A percentile compares a stretch with the other conserved stretches of the same genome.
Conservation (phyloP, 1,139 yeast genomes). For the Suhomyces anneliseae region DNA sequence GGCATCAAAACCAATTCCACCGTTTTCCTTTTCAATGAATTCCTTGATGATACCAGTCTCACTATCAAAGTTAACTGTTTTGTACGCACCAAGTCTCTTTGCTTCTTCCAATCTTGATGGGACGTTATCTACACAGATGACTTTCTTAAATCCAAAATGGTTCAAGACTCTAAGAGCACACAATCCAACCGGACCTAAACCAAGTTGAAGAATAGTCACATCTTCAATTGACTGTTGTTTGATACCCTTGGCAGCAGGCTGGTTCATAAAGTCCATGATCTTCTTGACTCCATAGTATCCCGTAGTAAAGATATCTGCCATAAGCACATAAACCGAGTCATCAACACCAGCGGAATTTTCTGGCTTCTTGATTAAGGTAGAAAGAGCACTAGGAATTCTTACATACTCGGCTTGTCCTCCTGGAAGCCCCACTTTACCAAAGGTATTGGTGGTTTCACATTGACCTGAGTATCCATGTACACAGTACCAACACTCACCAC, state of each 20-base stretch:
- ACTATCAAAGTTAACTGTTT: conserved; percentile 43
- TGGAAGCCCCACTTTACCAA: conserved; percentile 54
- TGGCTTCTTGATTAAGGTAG: conserved; percentile 49
- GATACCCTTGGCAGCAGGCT: conserved; percentile 18
- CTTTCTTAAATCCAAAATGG: conserved; percentile 44
- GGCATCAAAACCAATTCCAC: conserved; percentile 51
- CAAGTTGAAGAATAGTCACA: conserved; percentile 50
- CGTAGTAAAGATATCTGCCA: conserved; percentile 70
- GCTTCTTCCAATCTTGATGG: conserved; percentile 50
- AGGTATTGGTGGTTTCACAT: conserved; percentile 51
- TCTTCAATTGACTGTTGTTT: conserved; percentile 26
- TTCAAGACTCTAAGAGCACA: conserved; percentile 52
- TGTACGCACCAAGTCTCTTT: conserved; percentile 40
- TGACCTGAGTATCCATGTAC: conserved; percentile 52
- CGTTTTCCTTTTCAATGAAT: conserved; percentile 31
- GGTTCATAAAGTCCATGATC: conserved; percentile 40
- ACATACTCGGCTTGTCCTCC: conserved; percentile 66
- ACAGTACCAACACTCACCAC: conserved; percentile 60
- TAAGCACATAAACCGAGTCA: conserved; percentile 52
- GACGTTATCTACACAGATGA: conserved; percentile 55
- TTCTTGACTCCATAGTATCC: conserved; percentile 59
- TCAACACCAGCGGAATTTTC: conserved; percentile 24
- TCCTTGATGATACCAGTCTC: conserved; percentile 28
- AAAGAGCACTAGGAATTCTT: conserved; percentile 55
- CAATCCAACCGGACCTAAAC: conserved; percentile 67